phyloP scores from a whole-genome alignment of 768 basidiomycete species.

The Botryobasidium botryosum region DNA sequence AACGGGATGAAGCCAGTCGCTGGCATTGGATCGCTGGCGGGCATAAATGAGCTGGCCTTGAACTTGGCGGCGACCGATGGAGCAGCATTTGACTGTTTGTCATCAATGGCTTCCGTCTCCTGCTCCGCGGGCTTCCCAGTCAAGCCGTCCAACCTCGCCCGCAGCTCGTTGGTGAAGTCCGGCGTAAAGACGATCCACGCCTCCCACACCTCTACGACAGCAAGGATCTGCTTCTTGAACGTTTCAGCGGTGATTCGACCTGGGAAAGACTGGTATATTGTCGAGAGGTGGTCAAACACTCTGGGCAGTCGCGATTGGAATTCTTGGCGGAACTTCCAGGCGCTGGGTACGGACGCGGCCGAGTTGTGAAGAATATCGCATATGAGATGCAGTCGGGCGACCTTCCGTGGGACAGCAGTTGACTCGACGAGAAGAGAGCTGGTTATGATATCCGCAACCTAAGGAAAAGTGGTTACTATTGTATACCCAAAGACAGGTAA shows the following conservation, averaged over 20 bases:
- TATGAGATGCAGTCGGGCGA: constrained; percentile 85
- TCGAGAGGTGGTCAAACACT: constrained; percentile 89
- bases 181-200: constrained; percentile 95
- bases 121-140: constrained; percentile 17
- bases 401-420: constrained; percentile 96
- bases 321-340: constrained; percentile 93
- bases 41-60: constrained; percentile 63
- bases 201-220: constrained; percentile 91
- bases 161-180: constrained; percentile 61
- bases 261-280: constrained; percentile 89
- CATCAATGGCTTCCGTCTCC: constrained; percentile 14
- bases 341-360: constrained; percentile 80
- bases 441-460: constrained; percentile 86
- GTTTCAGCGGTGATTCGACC: constrained; percentile 92
- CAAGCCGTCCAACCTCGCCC: constrained; percentile 55
- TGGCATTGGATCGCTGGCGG: constrained; percentile 23
- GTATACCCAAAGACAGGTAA: constrained; percentile 3
- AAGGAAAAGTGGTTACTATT: neutral
- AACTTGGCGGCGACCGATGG: constrained; percentile 30
- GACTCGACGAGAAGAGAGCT: constrained; percentile 73
- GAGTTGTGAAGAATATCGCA: constrained; percentile 98
- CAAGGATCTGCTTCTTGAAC: constrained; percentile 83
- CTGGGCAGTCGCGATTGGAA: constrained; percentile 83
- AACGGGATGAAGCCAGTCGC: neutral
- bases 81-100: constrained; percentile 14